phyloP scores from a whole-genome alignment of 139 green algal genomes.

The Chlamydomonas schloesseri region DNA sequence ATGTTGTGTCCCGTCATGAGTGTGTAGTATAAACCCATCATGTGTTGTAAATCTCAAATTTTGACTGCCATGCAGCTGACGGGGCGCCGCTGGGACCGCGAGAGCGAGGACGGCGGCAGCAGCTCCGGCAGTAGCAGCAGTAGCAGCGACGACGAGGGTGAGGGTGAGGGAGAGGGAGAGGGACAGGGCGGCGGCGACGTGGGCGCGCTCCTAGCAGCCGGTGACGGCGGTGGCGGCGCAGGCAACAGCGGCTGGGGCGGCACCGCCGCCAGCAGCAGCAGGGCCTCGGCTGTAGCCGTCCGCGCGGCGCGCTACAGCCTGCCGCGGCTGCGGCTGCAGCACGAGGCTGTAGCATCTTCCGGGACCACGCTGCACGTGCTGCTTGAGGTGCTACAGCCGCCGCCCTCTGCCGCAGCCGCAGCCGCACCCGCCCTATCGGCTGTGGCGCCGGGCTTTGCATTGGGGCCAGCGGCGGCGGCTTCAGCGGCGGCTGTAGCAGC shows the following conservation, averaged over 20 bases:
- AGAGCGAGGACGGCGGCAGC: neutral
- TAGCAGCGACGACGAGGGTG: neutral
- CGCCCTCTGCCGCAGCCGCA: neutral
- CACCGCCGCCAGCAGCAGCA: too few species aligned
- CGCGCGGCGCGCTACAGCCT: neutral
- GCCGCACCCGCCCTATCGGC: neutral
- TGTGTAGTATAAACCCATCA: too few species aligned
- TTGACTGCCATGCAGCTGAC: too few species aligned
- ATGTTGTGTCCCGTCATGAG: too few species aligned
- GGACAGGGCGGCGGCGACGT: too few species aligned
- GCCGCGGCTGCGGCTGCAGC: conserved; percentile 18
- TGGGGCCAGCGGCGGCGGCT: neutral
- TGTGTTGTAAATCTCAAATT: too few species aligned
- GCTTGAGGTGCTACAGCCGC: neutral
- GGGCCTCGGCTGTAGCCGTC: neutral
- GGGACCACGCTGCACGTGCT: neutral
- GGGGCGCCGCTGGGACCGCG: neutral
- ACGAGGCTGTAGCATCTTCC: neutral
- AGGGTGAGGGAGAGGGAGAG: neutral
- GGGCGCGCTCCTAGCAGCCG: too few species aligned
- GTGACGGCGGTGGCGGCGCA: too few species aligned
- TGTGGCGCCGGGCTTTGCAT: neutral
- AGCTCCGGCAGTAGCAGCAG: neutral
- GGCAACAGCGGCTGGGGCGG: too few species aligned
- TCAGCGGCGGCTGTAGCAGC: neutral